phyloP scores from a whole-genome alignment of 2,329 filamentous ascomycete species.

The Penicillium decumbens region DNA sequence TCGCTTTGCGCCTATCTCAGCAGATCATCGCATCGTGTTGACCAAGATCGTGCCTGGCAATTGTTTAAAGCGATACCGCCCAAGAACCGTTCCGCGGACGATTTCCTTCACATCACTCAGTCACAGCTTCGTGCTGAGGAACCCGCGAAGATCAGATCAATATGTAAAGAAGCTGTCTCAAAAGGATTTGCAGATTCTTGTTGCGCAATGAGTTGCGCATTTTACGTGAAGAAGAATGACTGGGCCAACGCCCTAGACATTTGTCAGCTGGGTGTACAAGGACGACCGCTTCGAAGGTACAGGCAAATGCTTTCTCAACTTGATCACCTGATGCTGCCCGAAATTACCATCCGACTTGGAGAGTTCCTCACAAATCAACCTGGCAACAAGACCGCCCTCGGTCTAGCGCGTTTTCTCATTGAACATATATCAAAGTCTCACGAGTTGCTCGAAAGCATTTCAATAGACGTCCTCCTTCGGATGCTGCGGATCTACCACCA shows the following conservation, averaged over 20 bases:
- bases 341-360: slow-evolving; percentile 22
- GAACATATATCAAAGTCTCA: slow-evolving; percentile 24
- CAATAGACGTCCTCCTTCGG: slow-evolving; percentile 31
- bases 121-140: slow-evolving; percentile 42
- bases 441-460: slow-evolving; percentile 23
- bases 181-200: slow-evolving; percentile 24
- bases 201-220: slow-evolving; percentile 31
- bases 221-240: slow-evolving; percentile 28
- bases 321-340: slow-evolving; percentile 15
- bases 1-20: slow-evolving; percentile 39
- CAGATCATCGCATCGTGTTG: slow-evolving; percentile 33
- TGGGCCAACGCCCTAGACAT: slow-evolving; percentile 33
- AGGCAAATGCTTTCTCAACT: neutral
- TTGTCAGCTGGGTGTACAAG: slow-evolving; percentile 23
- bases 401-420: slow-evolving; percentile 26
- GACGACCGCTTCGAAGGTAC: neutral
- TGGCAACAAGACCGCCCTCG: neutral
- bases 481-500: slow-evolving; percentile 25
- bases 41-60: slow-evolving; percentile 43
- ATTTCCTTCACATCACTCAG: slow-evolving; percentile 45
- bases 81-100: slow-evolving; percentile 35
- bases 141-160: slow-evolving; percentile 35
- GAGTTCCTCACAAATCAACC: slow-evolving; percentile 14
- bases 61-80: slow-evolving; percentile 45
- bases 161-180: slow-evolving; percentile 41